phyloP scores from a whole-genome alignment of 495 filamentous ascomycete species.

The Penicillium silybi region DNA sequence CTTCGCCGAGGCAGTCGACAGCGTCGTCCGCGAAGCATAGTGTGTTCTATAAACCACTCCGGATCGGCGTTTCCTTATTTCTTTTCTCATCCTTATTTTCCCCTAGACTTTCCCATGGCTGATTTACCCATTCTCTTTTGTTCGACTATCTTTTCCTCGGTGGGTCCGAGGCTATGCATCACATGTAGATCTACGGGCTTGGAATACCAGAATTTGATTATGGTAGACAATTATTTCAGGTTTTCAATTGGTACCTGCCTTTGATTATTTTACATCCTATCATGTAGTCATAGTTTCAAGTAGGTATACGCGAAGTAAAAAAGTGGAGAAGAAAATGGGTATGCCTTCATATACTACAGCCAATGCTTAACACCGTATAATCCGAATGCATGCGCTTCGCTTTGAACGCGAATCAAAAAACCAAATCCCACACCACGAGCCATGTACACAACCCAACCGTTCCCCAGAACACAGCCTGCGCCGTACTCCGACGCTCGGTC shows the following conservation, averaged over 20 bases:
- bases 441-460: constrained; percentile 75
- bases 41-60: constrained; percentile 9
- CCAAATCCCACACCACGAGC: constrained; percentile 88
- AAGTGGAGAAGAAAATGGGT: not conserved
- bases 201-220: not conserved
- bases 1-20: constrained; percentile 83
- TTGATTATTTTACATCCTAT: too few relatives aligned
- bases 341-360: not conserved
- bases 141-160: not conserved
- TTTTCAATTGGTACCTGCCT: not conserved
- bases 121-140: not conserved
- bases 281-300: too few relatives aligned
- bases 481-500: constrained; percentile 73
- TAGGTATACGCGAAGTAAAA: not conserved
- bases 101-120: not conserved
- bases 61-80: constrained; percentile 8
- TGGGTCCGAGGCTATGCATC: constrained; percentile 5
- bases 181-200: constrained; percentile 12
- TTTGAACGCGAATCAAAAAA: constrained; percentile 55
- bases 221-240: not conserved
- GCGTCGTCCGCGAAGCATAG: constrained; percentile 66
- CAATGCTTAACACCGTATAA: not conserved
- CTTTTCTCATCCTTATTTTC: constrained; percentile 1
- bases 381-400: not conserved
- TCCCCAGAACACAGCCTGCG: constrained; percentile 83